These are phyloP conservation scores for Solanum etuberosum DNA, from an alignment of 257 asterid genomes.

Conservation along the genomic window DNA sequence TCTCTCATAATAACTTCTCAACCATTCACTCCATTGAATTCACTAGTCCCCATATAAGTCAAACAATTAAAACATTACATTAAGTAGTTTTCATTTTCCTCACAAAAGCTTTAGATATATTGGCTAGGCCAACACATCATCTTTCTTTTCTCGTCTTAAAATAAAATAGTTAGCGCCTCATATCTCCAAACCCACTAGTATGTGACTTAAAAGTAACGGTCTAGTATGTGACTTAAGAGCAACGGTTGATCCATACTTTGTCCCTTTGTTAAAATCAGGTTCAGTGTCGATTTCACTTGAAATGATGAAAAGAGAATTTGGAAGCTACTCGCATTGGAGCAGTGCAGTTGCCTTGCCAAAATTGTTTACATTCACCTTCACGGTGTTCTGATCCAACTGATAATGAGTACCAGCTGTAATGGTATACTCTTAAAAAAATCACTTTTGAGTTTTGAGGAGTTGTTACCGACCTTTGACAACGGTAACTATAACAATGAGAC, in stretches of 20 bases:
- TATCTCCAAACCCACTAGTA: not conserved
- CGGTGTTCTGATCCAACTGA: not conserved
- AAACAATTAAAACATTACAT: not conserved
- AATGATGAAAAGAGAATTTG: not conserved
- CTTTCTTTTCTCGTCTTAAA: not conserved
- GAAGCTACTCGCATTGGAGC: not conserved
- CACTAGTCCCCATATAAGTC: not conserved
- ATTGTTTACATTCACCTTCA: not conserved
- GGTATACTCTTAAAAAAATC: not conserved
- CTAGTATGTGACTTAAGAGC: not conserved
- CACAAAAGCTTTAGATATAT: no score
- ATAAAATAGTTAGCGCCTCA: not conserved
- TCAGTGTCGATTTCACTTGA: not conserved
- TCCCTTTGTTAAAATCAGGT: not conserved
- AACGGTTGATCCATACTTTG: not conserved
- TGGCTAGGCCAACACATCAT: accelerated
- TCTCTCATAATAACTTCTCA: not conserved
- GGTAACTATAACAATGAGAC: no score
- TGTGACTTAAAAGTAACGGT: not conserved
- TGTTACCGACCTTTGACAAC: no score
- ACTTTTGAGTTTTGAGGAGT: not conserved
- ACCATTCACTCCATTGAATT: not conserved
- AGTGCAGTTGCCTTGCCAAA: not conserved
- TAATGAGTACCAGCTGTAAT: not conserved
- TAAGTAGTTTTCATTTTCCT: not conserved